phyloP scores from a whole-genome alignment of 768 basidiomycete genomes.

The Kwoniella dendrophila region DNA sequence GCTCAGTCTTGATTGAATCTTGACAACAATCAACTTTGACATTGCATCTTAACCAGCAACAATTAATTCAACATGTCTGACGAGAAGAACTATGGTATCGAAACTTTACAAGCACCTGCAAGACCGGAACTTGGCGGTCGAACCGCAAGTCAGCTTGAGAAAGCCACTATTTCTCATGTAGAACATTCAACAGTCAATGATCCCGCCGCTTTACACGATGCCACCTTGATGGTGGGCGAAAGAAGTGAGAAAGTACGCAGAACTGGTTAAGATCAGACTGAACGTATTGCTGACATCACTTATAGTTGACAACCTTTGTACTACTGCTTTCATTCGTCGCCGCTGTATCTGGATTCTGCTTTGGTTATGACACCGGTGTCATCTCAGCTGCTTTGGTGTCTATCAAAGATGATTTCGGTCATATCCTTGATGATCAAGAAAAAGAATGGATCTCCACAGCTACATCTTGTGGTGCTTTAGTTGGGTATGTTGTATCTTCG shows the following conservation, averaged over 20 bases:
- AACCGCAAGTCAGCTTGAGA: slow-evolving; percentile 23
- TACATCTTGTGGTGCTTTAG: slow-evolving; percentile 39
- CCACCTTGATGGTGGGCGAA: slow-evolving; percentile 34
- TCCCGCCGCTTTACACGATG: slow-evolving; percentile 27
- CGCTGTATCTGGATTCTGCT: slow-evolving; percentile 44
- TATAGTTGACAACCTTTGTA: slow-evolving; percentile 31
- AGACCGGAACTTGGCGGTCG: slow-evolving; percentile 1
- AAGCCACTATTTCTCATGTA: slow-evolving; percentile 22
- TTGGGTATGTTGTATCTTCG: slow-evolving; percentile 24
- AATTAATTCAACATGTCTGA: slow-evolving; percentile 10
- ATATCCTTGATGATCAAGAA: slow-evolving; percentile 30
- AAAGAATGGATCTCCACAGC: slow-evolving; percentile 42
- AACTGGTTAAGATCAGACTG: neutral
- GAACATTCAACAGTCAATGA: slow-evolving; percentile 13
- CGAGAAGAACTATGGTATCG: slow-evolving; percentile 18
- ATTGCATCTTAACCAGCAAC: neutral
- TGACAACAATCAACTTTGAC: neutral
- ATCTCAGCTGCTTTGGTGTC: slow-evolving; percentile 37
- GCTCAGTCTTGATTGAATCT: neutral
- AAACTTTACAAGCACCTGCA: neutral
- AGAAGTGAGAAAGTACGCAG: slow-evolving; percentile 31
- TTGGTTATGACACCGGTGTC: slow-evolving; percentile 48
- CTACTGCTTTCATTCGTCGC: slow-evolving; percentile 27
- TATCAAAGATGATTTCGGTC: slow-evolving; percentile 42
- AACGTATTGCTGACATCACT: neutral